A percentile compares a stretch with the other conserved stretches of the same genome.
Conservation (phyloP, 768 basidiomycete genomes). For the Scleroderma bovista region DNA sequence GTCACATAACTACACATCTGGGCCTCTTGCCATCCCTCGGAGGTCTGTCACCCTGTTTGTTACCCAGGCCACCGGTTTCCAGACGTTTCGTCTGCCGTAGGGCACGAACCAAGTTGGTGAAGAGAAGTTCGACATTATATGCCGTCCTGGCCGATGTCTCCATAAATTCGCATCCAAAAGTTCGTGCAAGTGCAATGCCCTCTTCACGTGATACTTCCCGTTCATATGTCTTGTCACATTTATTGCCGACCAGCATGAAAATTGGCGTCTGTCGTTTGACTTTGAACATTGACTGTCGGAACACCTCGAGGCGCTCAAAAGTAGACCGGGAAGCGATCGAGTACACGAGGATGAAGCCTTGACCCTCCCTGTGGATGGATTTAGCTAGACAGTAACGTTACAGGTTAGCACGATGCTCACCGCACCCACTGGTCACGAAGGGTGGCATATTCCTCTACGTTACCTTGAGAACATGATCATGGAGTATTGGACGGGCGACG, state of each 20-base stretch:
- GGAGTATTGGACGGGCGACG: conserved; percentile 18
- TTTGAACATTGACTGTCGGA: conserved; percentile 84
- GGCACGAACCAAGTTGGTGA: conserved; percentile 80
- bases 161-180: conserved; percentile 88
- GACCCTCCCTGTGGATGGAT: conserved; percentile 68
- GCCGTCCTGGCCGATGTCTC: conserved; percentile 97
- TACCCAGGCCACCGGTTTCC: conserved; percentile 43
- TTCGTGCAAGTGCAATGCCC: conserved; percentile 72
- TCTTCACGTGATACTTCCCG: conserved; percentile 91
- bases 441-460: conserved; percentile 91
- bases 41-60: conserved; percentile 35
- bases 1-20: conserved; percentile 79
- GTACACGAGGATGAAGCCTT: conserved; percentile 97
- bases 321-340: conserved; percentile 92
- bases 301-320: conserved; percentile 85
- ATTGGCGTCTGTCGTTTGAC: conserved; percentile 83
- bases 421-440: conserved; percentile 97
- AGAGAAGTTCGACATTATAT: conserved; percentile 85
- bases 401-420: conserved; percentile 41
- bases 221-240: conserved; percentile 87
- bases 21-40: conserved; percentile 42
- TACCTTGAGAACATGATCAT: conserved; percentile 15
- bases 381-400: conserved; percentile 6
- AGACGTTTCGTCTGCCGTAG: conserved; percentile 62
- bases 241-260: conserved; percentile 96